Evolutionary conservation across 2,329 filamentous ascomycete genomes (phyloP).

Genomic region (Cercospora brassicicola): DNA sequence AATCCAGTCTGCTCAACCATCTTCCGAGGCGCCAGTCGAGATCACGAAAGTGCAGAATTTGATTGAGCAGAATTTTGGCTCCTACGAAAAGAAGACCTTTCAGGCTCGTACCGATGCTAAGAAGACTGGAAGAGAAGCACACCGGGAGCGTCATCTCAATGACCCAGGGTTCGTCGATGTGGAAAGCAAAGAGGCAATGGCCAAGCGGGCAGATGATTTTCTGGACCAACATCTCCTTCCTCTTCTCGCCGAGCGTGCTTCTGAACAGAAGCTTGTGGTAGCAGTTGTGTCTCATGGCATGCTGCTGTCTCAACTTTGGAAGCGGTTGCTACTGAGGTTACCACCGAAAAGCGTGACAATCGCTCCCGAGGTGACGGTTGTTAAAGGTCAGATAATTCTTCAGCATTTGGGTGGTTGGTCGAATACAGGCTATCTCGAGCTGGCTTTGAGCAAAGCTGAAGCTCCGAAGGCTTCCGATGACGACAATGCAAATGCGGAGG

Average conservation of each 20-base stretch:
- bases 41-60: constrained; percentile 53
- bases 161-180: constrained; percentile 55
- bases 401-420: constrained; percentile 62
- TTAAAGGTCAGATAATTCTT: constrained; percentile 43
- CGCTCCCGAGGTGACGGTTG: constrained; percentile 45
- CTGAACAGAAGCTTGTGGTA: constrained; percentile 43
- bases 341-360: constrained; percentile 49
- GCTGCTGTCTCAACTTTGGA: constrained; percentile 69
- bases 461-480: background rate
- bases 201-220: constrained; percentile 63
- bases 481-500: background rate
- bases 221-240: constrained; percentile 64
- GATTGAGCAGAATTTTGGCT: constrained; percentile 74
- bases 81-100: constrained; percentile 64
- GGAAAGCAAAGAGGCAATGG: constrained; percentile 70
- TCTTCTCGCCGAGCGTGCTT: constrained; percentile 45
- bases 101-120: constrained; percentile 43
- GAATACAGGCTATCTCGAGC: constrained; percentile 64
- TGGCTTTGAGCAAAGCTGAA: constrained; percentile 21
- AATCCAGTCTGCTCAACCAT: constrained; percentile 58
- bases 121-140: constrained; percentile 42
- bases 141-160: constrained; percentile 43
- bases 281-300: constrained; percentile 82
- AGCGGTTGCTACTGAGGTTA: constrained; percentile 60
- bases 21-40: constrained; percentile 26